Evolutionary conservation across 169 alveolate species (phyloP), one percentile per base, ranked within the genome.

Genomic region (Plasmodium berghei): DNA sequence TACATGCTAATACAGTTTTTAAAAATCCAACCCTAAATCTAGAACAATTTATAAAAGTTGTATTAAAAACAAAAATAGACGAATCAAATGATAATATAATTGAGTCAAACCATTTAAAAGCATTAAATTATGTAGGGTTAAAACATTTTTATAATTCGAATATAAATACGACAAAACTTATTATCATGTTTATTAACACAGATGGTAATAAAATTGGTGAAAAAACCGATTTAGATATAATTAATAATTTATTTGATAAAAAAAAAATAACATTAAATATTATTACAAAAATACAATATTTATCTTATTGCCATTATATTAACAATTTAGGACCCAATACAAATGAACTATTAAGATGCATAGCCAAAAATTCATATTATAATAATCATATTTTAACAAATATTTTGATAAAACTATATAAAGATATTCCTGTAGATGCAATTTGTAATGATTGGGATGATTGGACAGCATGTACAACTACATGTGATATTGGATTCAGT

Each of bases 301-400:
- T 34, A 59, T 16, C 69, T 24, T 70, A 45, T 22, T 86, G 91
- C 49, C 73, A 70, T 34, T 86, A 86, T 61, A 28, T 86, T 12
- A 86, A 86, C 16, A 59, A 14, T 14, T 64, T 70, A 2, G 91
- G 91, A 9, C 63, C 91, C 0, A 86, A 86, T 48, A 70, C 91
- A 59, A 86, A 86, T 72, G 91, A 86, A 28, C 46, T 70, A 71
- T 42, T 70, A 20, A 86, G 71, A 59, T 86, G 91, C 70, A 87
- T 86, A 0, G 5, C 20, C 3, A 69, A 66, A 71, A 86, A 86
- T 70, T 69, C 87, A 0, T 70, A 26, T 59, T 45, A 56, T 40
- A 46, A 71, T 26, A 48, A 5, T 9, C 8, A 10, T 8, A 40
- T 62, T 0, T 70, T 86, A 46, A 10, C 59, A n/a, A 16, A 86